Conservation (phyloP, 2,329 filamentous ascomycete species). For the Hortaea werneckii region DNA sequence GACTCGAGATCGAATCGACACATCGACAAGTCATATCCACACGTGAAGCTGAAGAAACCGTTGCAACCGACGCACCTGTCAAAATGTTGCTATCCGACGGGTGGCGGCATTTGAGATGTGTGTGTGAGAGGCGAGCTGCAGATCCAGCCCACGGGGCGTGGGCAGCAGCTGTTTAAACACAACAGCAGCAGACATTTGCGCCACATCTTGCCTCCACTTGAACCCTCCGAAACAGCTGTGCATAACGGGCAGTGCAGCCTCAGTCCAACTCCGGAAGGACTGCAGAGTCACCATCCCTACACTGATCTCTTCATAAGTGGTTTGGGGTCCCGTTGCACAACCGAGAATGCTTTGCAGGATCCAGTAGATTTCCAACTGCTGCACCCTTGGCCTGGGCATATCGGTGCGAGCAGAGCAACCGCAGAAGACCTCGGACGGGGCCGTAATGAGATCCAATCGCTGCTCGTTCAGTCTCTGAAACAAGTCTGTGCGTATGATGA, state of each 20-base stretch:
- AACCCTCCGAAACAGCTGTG: conserved; percentile 5
- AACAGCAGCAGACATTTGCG: conserved; percentile 7
- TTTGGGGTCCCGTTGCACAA: neutral
- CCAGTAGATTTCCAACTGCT: conserved; percentile 8
- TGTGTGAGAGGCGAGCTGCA: too few relatives aligned
- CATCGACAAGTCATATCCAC: too few relatives aligned
- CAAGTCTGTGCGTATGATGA: conserved; percentile 16
- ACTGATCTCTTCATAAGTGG: neutral
- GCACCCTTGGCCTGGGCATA: neutral
- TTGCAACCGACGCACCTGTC: neutral
- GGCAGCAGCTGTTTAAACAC: too few relatives aligned
- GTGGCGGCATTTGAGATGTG: neutral
- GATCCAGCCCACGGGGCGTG: too few relatives aligned
- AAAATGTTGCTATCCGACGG: neutral
- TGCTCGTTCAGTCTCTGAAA: conserved; percentile 20
- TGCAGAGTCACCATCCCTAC: neutral
- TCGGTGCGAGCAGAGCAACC: conserved; percentile 7
- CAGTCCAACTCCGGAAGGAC: conserved; percentile 7
- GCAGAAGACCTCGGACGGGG: neutral
- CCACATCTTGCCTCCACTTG: neutral
- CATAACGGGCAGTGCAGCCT: conserved; percentile 11
- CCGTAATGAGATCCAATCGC: conserved; percentile 12
- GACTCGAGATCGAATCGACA: neutral
- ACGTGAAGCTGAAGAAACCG: too few relatives aligned
- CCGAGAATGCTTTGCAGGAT: conserved; percentile 1